phyloP scores from a whole-genome alignment of 306 rosid genomes.

The Astragalus glycyphyllos region DNA sequence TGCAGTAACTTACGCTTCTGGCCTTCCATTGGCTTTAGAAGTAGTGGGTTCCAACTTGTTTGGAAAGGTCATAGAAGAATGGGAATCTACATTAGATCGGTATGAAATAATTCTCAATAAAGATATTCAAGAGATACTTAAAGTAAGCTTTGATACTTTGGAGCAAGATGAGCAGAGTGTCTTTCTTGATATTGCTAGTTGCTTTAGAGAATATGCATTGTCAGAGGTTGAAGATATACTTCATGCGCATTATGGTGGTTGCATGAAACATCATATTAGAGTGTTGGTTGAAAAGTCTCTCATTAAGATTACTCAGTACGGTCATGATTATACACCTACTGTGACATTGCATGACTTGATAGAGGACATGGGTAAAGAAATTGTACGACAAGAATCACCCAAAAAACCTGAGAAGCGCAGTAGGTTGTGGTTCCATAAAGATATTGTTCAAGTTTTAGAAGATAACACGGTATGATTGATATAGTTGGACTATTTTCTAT shows the following conservation, averaged over 20 bases:
- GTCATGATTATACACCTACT: no score
- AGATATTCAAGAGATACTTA: neutral
- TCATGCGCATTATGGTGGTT: neutral
- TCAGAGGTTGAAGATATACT: neutral
- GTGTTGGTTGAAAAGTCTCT: neutral
- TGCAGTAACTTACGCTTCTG: neutral
- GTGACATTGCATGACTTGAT: neutral
- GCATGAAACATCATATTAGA: neutral
- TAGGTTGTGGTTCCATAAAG: slow-evolving; percentile 8
- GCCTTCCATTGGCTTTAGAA: neutral
- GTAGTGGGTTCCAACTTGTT: no score
- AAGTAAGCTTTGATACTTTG: neutral
- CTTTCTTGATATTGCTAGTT: neutral
- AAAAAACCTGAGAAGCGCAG: neutral
- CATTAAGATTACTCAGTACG: neutral
- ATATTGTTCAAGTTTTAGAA: slow-evolving; percentile 6
- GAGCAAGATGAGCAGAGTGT: neutral
- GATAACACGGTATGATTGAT: neutral
- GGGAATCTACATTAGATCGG: no score
- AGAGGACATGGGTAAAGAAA: slow-evolving; percentile 4
- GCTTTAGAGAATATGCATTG: neutral
- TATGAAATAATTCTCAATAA: neutral
- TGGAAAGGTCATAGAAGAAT: no score
- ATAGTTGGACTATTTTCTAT: neutral
- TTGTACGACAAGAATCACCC: slow-evolving; percentile 19